Percentiles rank a stretch among this genome's conserved stretches.
These are phyloP conservation scores for Boletus rubescentipes DNA, from an alignment of 768 basidiomycete genomes.

Conservation along the genomic window DNA sequence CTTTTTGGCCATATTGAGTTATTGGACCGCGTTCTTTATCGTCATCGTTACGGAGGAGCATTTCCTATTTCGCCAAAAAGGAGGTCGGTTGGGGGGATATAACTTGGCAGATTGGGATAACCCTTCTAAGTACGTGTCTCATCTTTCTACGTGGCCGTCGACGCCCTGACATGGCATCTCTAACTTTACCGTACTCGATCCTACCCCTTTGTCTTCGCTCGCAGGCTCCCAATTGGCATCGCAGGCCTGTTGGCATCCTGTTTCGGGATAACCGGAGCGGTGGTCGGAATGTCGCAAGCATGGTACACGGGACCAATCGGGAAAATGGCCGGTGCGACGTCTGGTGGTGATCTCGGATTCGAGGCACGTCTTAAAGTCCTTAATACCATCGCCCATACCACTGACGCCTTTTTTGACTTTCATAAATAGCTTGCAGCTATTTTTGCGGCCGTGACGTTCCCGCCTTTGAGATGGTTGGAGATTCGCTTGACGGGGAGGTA, in stretches of 20 bases:
- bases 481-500: constrained; percentile 40
- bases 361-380: constrained; percentile 35
- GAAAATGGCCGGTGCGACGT: constrained; percentile 37
- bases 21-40: constrained; percentile 49
- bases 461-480: constrained; percentile 50
- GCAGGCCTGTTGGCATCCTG: constrained; percentile 48
- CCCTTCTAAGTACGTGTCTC: constrained; percentile 33
- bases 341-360: constrained; percentile 55
- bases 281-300: constrained; percentile 51
- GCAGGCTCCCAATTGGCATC: constrained; percentile 46
- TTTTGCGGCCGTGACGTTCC: constrained; percentile 48
- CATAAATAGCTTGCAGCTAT: constrained; percentile 39
- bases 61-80: constrained; percentile 42
- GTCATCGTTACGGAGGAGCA: constrained; percentile 48
- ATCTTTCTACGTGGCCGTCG: not conserved
- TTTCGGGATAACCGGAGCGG: constrained; percentile 48
- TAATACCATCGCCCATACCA: too few species aligned
- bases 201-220: not conserved
- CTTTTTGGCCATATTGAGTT: constrained; percentile 42
- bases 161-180: too few species aligned
- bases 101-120: constrained; percentile 49
- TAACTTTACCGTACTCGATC: too few species aligned
- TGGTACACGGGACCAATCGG: constrained; percentile 56
- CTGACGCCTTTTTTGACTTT: not conserved
- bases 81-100: constrained; percentile 47